Evolutionary conservation across 495 filamentous ascomycete species (phyloP), one percentile per base, ranked within the genome.

Genomic region (Aspergillus campestris): DNA sequence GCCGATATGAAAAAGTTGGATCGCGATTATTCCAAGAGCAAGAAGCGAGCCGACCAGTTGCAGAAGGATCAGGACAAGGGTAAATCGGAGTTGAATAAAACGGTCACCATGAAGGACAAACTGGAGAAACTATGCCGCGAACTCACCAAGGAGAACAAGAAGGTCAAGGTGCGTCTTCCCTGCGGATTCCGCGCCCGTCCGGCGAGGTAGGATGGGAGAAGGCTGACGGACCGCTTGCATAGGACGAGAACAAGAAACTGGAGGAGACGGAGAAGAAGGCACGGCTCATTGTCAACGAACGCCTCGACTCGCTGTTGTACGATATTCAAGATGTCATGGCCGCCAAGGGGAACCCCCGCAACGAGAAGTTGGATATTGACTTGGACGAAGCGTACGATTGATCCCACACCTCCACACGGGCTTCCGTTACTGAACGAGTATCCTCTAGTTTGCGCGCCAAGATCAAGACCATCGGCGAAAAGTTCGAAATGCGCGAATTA

Each of bases 51-150:
- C 11, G 92, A 98, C 65, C 85, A 89, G 55, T 62, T 97, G 45
- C 92, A 98, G 66, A 97, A 97, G 62, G 92, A 98, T 51, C 94
- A 94, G 61, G 92, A 98, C 64, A 82, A 86, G 49, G 79, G 81
- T 13, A 81, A 86, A 50, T 83, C 82, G 32, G 92, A 98, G 62
- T 73, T 94, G 42, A 90, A 77, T 64, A 94, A 92, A 63, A 89
- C 86, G 14, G 79, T 84, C 7, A 81, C 80, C 8, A 80, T 95
- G 58, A 94, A 90, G 61, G 87, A 95, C 50, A 96, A 96, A 64
- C 70, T 97, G 33, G 94, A 97, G 60, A 97, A 95, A 57, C 71
- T 97, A 34, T 95, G 89, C 52, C 72, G 92, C 30, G 91, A 97
- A 56, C 70, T 96, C 31, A 89, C 90, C 34, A 86, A 87, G 56